phyloP scores from a whole-genome alignment of 176 grass and related monocot species.

The Triticum dicoccoides region DNA sequence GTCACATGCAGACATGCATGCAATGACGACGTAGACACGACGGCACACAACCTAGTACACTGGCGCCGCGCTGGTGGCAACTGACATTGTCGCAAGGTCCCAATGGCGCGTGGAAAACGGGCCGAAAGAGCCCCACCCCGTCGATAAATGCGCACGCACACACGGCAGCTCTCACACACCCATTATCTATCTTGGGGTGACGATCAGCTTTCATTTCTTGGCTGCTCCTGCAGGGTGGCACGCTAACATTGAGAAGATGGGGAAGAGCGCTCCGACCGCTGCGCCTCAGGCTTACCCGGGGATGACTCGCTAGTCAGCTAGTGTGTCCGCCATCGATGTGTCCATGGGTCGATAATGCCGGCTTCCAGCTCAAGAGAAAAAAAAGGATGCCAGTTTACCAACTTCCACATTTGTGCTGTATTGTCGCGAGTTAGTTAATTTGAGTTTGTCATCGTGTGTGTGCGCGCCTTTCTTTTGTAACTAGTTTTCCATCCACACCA shows the following conservation, averaged over 20 bases:
- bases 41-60: background rate
- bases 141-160: background rate
- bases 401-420: background rate
- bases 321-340: background rate
- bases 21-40: background rate
- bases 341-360: background rate
- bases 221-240: slow-evolving; percentile 49
- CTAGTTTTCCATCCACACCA: no score
- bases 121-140: background rate
- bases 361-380: background rate
- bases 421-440: background rate
- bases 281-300: slow-evolving; percentile 20
- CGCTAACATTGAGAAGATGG: slow-evolving; percentile 56
- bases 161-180: background rate
- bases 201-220: background rate
- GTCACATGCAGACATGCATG: background rate
- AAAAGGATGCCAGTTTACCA: background rate
- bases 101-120: background rate
- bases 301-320: slow-evolving; percentile 34
- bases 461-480: background rate
- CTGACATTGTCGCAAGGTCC: background rate
- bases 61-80: no score
- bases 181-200: no score
- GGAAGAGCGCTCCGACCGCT: slow-evolving; percentile 18
- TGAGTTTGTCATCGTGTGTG: background rate